A percentile compares a stretch with the other conserved stretches of the same genome.
These are phyloP conservation scores for Guillardia theta DNA, from an alignment of 78 protist genomes.

Conservation along the genomic window DNA sequence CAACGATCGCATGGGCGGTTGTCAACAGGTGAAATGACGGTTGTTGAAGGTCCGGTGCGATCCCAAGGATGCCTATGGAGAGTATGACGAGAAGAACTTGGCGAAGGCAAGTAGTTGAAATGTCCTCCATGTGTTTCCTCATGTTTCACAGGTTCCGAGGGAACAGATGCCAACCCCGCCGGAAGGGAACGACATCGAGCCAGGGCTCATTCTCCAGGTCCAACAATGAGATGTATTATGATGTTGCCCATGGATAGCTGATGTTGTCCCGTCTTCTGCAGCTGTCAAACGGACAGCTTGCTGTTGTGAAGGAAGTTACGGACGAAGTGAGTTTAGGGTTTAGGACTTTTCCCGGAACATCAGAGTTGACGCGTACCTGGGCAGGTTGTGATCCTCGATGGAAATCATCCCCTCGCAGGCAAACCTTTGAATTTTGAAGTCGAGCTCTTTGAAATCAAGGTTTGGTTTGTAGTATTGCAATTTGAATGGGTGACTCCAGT, in stretches of 20 bases:
- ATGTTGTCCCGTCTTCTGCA: not conserved
- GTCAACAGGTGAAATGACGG: too few species aligned
- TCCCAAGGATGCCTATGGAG: not conserved
- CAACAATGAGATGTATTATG: not conserved
- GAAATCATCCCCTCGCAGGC: slow-evolving; percentile 9
- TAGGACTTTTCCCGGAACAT: not conserved
- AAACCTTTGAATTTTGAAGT: not conserved
- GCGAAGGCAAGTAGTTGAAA: not conserved
- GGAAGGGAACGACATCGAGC: not conserved
- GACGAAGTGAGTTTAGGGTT: not conserved
- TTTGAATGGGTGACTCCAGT: too few species aligned
- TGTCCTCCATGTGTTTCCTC: not conserved
- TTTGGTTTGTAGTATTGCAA: too few species aligned
- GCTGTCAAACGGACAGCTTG: not conserved
- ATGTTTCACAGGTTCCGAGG: not conserved
- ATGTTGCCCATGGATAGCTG: not conserved
- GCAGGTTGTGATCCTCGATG: not conserved
- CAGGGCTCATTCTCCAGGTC: not conserved
- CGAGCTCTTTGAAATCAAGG: too few species aligned
- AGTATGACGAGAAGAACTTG: not conserved
- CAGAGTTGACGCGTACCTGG: not conserved
- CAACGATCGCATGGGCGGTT: too few species aligned
- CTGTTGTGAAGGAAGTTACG: not conserved
- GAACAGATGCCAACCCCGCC: not conserved
- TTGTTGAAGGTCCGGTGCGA: not conserved